Evolutionary conservation across 129 eudicot species (phyloP), one percentile per base, ranked within the genome.

Genomic region (Flaveria bidentis): DNA sequence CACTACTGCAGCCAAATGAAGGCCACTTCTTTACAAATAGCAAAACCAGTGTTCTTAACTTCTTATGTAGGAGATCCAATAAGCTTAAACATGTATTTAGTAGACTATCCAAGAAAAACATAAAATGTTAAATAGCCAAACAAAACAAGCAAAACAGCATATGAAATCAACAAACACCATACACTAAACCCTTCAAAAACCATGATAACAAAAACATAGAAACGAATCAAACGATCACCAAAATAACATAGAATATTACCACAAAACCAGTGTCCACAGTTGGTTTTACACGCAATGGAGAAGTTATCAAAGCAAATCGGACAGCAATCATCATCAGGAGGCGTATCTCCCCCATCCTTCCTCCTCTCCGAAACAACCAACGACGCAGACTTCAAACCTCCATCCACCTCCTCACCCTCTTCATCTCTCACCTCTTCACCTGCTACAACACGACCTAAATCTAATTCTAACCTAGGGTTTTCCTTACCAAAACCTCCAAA

Each of bases 221-320:
- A 30, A 30, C n/a, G n/a, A n/a, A n/a, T n/a, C n/a, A n/a, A n/a
- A n/a, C 36, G 5, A 30, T 30, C 36, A 30, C 5, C 36, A 30
- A 3, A 30, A 6, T 4, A 62, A 62, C 1, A 28, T 8, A 30
- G 30, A 17, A 9, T 1, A 14, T 65, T 78, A 85, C 92, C 85
- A 64, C 92, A 87, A 85, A 87, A 87, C 92, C 92, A 87, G 72
- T 87, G 92, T 3, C 92, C 89, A 12, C 87, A 87, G 80, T 74
- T 82, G 5, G 89, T 65, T 74, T 75, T 76, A 72, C 89, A 85
- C 7, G 92, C 82, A 39, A 85, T 28, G 3, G 52, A 46, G 67
- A 85, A 87, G 42, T 70, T 78, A 1, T 76, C 92, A 39, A 84
- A 87, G 80, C 92, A 87, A 15, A 87, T 82, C 4, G 89, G 89